Evolutionary conservation across 306 rosid species (phyloP), one percentile per base, ranked within the genome.

Genomic region (Malus sylvestris): DNA sequence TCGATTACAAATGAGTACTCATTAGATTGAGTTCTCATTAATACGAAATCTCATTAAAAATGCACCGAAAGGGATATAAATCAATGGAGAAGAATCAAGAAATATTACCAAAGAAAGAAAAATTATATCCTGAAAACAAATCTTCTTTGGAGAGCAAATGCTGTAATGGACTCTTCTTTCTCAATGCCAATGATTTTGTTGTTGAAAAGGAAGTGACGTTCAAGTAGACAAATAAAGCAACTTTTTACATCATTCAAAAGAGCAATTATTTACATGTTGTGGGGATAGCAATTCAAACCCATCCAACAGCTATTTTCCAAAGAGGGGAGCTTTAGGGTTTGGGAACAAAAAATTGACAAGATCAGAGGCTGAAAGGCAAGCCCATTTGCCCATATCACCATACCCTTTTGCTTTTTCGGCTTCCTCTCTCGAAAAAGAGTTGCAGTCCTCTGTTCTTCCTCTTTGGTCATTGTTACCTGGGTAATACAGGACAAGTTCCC

Each of bases 301-400:
- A 45, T 29, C 62, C 78, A 73, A 44, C 33, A n/a, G 20, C 45
- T 66, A 79, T 6, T 30, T 40, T 73, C 70, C 44, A 67, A 57
- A 30, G 20, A 46, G 13, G 38, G 12, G 40, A 32, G 60, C 23
- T 55, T 6, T 8, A 3, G 19, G 51, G 60, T 14, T 72, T 3
- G 45, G 20, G 19, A 63, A 46, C 15, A 3, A 38, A 3, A 32
- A 32, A 11, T 10, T 40, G 68, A 65, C n/a, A n/a, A 42, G 20
- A n/a, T 40, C 68, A 65, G 10, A 9, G 1, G 12, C 27, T 30
- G 22, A 61, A 63, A 8, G 42, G 44, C 68, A 63, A 30, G 42
- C 68, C 44, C 68, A 16, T 4, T 18, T 9, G 70, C 27, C 49
- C 14, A 10, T 9, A 27, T 15, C 13, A 8, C 20, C 22, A 6